Evolutionary conservation across 495 filamentous ascomycete species (phyloP).

Genomic region (Daldinia vernicosa): DNA sequence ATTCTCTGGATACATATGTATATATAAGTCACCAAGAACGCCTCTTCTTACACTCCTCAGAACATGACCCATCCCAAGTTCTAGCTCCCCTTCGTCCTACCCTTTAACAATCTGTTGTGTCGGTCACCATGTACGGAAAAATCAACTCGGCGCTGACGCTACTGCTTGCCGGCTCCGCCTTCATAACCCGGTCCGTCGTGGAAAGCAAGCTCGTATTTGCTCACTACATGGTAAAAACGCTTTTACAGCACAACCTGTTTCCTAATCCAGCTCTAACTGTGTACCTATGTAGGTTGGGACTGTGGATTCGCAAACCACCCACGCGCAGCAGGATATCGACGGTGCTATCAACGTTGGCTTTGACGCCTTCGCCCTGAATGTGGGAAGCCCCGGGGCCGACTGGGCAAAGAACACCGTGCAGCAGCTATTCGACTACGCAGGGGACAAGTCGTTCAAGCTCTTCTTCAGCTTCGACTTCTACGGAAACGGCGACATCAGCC

Average conservation of each 20-base stretch:
- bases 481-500: slow-evolving; percentile 39
- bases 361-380: slow-evolving; percentile 53
- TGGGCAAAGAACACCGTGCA: slow-evolving; percentile 45
- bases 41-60: neutral
- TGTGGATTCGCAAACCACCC: slow-evolving; percentile 41
- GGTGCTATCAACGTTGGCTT: slow-evolving; percentile 45
- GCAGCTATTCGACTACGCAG: slow-evolving; percentile 49
- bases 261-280: neutral
- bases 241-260: neutral
- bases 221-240: slow-evolving; percentile 39
- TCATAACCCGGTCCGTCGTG: slow-evolving; percentile 25
- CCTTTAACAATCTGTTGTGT: neutral
- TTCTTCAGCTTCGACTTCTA: slow-evolving; percentile 55
- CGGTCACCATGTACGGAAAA: slow-evolving; percentile 20
- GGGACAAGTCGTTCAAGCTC: slow-evolving; percentile 46
- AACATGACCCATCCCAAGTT: neutral
- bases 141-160: slow-evolving; percentile 23
- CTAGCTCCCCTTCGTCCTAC: neutral
- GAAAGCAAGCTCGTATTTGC: slow-evolving; percentile 43
- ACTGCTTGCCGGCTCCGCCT: slow-evolving; percentile 24
- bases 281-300: slow-evolving; percentile 42
- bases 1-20: slow-evolving; percentile 15
- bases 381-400: slow-evolving; percentile 37
- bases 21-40: neutral
- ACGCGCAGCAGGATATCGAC: slow-evolving; percentile 49